phyloP scores from a whole-genome alignment of 805 yeast species.

The Tetrapisispora namnaoensis region DNA sequence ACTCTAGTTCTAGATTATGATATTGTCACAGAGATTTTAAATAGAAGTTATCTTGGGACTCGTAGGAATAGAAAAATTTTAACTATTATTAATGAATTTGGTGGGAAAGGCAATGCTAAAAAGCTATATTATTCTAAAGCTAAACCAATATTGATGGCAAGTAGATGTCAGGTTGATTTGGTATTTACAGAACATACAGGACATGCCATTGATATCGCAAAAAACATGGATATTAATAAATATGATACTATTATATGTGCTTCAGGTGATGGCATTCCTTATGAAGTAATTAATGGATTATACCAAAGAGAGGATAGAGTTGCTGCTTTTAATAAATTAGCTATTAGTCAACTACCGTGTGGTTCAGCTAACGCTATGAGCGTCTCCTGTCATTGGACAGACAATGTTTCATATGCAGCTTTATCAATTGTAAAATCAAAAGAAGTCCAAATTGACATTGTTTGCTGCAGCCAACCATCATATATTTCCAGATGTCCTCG shows the following conservation, averaged over 20 bases:
- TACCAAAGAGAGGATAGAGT: slow-evolving; percentile 56
- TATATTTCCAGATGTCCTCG: slow-evolving; percentile 29
- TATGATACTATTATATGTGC: slow-evolving; percentile 83
- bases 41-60: slow-evolving; percentile 33
- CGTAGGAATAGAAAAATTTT: slow-evolving; percentile 40
- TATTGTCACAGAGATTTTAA: slow-evolving; percentile 18
- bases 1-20: background rate
- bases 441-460: slow-evolving; percentile 60
- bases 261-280: slow-evolving; percentile 95
- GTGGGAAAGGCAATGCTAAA: slow-evolving; percentile 77
- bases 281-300: slow-evolving; percentile 87
- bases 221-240: slow-evolving; percentile 39
- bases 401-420: slow-evolving; percentile 59
- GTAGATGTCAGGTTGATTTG: slow-evolving; percentile 47
- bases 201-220: slow-evolving; percentile 73
- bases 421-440: slow-evolving; percentile 62
- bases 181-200: slow-evolving; percentile 51
- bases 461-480: slow-evolving; percentile 61
- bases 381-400: slow-evolving; percentile 67
- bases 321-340: slow-evolving; percentile 51
- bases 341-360: slow-evolving; percentile 81
- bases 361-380: slow-evolving; percentile 96
- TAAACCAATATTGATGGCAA: slow-evolving; percentile 65
- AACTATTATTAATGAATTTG: slow-evolving; percentile 77
- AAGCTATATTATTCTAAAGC: slow-evolving; percentile 45